Percentiles rank a stretch among this genome's conserved stretches.
These are phyloP conservation scores for Aspergillaceae sp. DNA, from an alignment of 2,329 filamentous ascomycete species.

Conservation along the genomic window DNA sequence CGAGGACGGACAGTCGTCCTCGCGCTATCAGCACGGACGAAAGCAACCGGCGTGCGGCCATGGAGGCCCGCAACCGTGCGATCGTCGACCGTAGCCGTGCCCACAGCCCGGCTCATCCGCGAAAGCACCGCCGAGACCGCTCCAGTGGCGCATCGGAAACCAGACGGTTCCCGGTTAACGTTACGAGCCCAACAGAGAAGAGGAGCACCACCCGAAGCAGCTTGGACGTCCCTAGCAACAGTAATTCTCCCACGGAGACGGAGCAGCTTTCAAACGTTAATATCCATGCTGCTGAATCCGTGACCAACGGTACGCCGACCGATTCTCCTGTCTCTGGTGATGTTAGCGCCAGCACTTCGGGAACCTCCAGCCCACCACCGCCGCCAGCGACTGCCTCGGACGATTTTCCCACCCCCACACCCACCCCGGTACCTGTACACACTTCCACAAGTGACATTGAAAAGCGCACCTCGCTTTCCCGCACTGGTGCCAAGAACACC, in stretches of 20 bases:
- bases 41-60: constrained; percentile 83
- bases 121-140: constrained; percentile 66
- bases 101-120: constrained; percentile 53
- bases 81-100: constrained; percentile 64
- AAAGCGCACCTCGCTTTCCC: constrained; percentile 58
- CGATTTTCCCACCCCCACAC: constrained; percentile 27
- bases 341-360: constrained; percentile 17
- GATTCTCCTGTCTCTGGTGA: constrained; percentile 20
- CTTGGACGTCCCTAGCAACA: constrained; percentile 68
- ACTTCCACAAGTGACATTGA: constrained; percentile 33
- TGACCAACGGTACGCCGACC: constrained; percentile 36
- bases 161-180: constrained; percentile 77
- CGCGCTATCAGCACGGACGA: constrained; percentile 92
- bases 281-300: constrained; percentile 19
- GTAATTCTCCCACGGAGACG: constrained; percentile 35
- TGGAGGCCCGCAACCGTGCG: constrained; percentile 85
- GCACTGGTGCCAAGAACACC: constrained; percentile 43
- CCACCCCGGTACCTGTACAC: constrained; percentile 16
- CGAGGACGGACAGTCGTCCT: constrained; percentile 54
- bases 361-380: constrained; percentile 22
- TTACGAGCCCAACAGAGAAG: constrained; percentile 50
- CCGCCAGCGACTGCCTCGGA: constrained; percentile 21
- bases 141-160: constrained; percentile 62
- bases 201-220: constrained; percentile 53
- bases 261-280: constrained; percentile 22